A percentile compares a stretch with the other conserved stretches of the same genome.
Conservation (phyloP, 2,329 filamentous ascomycete genomes). For the Colletotrichum incanum region DNA sequence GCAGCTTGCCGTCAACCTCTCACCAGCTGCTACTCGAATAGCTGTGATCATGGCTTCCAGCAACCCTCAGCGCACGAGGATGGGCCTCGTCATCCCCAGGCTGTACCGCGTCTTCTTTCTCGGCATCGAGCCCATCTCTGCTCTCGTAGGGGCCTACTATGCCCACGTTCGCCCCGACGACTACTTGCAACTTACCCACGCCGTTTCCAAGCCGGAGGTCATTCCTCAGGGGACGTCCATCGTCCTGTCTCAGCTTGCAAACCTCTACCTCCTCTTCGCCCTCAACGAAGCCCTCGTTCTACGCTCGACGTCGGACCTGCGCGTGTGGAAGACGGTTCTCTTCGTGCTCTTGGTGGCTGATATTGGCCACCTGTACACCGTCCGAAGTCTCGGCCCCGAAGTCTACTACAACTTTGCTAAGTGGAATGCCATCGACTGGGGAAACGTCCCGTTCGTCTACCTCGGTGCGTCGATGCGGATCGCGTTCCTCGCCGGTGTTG, state of each 20-base stretch:
- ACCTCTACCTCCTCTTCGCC: slow-evolving; percentile 83
- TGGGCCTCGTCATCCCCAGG: slow-evolving; percentile 67
- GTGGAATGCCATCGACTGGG: slow-evolving; percentile 80
- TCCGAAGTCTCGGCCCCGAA: slow-evolving; percentile 70
- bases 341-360: slow-evolving; percentile 81
- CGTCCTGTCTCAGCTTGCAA: slow-evolving; percentile 81
- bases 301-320: slow-evolving; percentile 76
- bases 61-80: slow-evolving; percentile 27
- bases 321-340: slow-evolving; percentile 80
- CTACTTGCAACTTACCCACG: slow-evolving; percentile 78
- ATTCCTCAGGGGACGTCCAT: slow-evolving; percentile 75
- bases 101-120: slow-evolving; percentile 83
- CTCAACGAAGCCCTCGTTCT: slow-evolving; percentile 84
- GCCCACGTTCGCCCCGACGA: slow-evolving; percentile 64
- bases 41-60: slow-evolving; percentile 44
- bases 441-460: slow-evolving; percentile 81
- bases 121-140: slow-evolving; percentile 75
- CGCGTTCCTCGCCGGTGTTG: slow-evolving; percentile 72
- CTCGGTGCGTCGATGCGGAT: slow-evolving; percentile 72
- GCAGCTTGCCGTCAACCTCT: neutral
- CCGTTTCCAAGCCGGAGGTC: slow-evolving; percentile 62
- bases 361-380: slow-evolving; percentile 80
- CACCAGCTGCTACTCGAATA: neutral
- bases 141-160: slow-evolving; percentile 68
- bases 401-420: slow-evolving; percentile 75